Percentiles rank a stretch among this genome's conserved stretches.
Evolutionary conservation across 1,139 yeast genomes (phyloP).

Genomic region (Lodderomyces jiufengensis): DNA sequence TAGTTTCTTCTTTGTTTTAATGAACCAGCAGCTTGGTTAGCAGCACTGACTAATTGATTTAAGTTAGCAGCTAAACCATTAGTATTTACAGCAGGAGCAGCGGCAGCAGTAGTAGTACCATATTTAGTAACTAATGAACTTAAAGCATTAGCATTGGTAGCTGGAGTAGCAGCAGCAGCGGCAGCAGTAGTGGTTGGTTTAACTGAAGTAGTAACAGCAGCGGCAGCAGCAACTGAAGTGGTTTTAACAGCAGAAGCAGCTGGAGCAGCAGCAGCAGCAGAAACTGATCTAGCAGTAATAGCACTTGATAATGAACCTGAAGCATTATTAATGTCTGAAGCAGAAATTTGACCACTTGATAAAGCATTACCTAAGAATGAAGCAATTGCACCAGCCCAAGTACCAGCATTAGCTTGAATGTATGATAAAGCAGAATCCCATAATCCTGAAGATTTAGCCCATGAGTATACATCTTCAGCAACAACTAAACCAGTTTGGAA

Average conservation of each 20-base stretch:
- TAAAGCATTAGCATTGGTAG: conserved; percentile 8
- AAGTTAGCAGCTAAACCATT: conserved; percentile 9
- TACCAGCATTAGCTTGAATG: conserved; percentile 30
- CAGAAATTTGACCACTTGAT: conserved; percentile 21
- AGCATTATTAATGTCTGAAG: conserved; percentile 27
- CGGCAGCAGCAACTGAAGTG: conserved; percentile 15
- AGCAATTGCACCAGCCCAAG: conserved; percentile 28
- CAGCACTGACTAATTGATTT: conserved; percentile 12
- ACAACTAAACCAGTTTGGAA: conserved; percentile 33
- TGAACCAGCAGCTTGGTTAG: conserved; percentile 12
- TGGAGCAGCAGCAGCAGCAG: conserved; percentile 12
- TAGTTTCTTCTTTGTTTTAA: conserved; percentile 13
- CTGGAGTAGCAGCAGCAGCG: conserved; percentile 8
- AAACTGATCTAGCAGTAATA: conserved; percentile 12
- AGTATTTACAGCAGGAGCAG: conserved; percentile 10
- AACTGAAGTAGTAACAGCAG: conserved; percentile 2
- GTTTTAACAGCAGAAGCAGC: conserved; percentile 9
- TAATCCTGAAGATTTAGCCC: conserved; percentile 41
- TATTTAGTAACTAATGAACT: conserved; percentile 11
- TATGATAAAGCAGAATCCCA: conserved; percentile 30
- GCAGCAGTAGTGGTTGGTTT: conserved; percentile 6
- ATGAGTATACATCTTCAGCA: conserved; percentile 33
- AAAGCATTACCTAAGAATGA: conserved; percentile 23
- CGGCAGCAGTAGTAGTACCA: conserved; percentile 10
- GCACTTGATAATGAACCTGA: conserved; percentile 17